Base-by-base conservation (phyloP, 306 rosid species). In the Lathyrus aphaca region DNA sequence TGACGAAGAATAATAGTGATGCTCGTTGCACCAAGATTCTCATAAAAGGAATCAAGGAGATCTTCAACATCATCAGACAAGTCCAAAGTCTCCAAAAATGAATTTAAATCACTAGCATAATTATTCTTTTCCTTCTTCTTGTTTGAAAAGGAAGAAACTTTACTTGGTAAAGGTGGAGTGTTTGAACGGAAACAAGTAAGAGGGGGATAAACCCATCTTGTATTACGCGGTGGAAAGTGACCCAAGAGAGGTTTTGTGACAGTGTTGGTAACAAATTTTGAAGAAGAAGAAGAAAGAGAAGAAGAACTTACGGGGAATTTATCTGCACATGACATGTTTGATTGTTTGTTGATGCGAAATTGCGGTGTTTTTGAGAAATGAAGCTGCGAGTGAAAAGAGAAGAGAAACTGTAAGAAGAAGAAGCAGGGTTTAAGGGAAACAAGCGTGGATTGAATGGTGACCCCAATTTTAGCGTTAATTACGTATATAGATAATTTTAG, bases 1-100 rank as follows among this genome's bases (percentile, higher is more conserved):
- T 84, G 88, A 37, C 40, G 80, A 38, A 94, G 95, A 76, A 94
- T 74, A 56, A 91, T 64, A 14, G 96, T 94, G 69, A 87, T 91
- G 27, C 84, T 96, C 70, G 83, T 88, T 0, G 91, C 87, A 71
- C 79, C 51, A 46, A 88, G 38, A 68, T 54, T 71, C 32, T 61
- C 82, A 37, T 67, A 69, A 42, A 73, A 77, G 5, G 88, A 79
- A 80, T 30, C 40, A 42, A 94, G 97, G 45, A 84, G 32, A 11
- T 49, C 67, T 37, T 75, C 85, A 19, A 88, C 32, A 57, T 94
- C 86, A 5, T 57, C 40, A 6, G 79, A 54, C 1, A 67, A 54
- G 32, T 77, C 75, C 65, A 91, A 32, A 17, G 86, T 82, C 69
- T 73, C 75, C 69, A 94, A 72, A 50, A 91, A 45, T 9, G 88